These are phyloP conservation scores for Capsicum rhomboideum DNA, from an alignment of 257 asterid species.

Conservation along the genomic window DNA sequence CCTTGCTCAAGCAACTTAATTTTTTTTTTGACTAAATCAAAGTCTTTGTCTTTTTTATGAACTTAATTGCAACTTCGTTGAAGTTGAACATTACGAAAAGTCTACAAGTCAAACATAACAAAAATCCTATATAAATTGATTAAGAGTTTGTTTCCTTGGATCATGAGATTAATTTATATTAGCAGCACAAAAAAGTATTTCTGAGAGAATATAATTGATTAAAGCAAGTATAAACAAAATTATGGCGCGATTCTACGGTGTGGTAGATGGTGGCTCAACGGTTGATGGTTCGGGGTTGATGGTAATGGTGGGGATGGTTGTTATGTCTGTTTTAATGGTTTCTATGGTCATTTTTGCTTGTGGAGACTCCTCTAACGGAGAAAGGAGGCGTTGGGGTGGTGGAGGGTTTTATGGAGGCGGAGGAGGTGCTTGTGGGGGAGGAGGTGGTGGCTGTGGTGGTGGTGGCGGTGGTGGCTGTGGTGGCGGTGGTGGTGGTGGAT, in stretches of 20 bases:
- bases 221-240: background rate
- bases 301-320: constrained; percentile 13
- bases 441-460: background rate
- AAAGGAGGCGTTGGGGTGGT: background rate
- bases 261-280: background rate
- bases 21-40: background rate
- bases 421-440: background rate
- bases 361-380: background rate
- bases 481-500: no score
- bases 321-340: constrained; percentile 8
- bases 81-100: background rate
- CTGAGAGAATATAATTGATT: background rate
- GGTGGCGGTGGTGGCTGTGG: no score
- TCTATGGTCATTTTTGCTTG: constrained; percentile 18
- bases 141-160: background rate
- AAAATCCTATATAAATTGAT: background rate
- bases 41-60: background rate
- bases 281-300: background rate
- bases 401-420: background rate
- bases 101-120: background rate
- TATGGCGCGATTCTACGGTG: background rate
- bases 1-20: background rate
- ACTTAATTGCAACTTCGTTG: background rate
- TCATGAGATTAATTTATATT: background rate
- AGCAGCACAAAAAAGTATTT: background rate